These are phyloP conservation scores for Taiozyma onychis DNA, from an alignment of 1,139 yeast species.

Conservation along the genomic window DNA sequence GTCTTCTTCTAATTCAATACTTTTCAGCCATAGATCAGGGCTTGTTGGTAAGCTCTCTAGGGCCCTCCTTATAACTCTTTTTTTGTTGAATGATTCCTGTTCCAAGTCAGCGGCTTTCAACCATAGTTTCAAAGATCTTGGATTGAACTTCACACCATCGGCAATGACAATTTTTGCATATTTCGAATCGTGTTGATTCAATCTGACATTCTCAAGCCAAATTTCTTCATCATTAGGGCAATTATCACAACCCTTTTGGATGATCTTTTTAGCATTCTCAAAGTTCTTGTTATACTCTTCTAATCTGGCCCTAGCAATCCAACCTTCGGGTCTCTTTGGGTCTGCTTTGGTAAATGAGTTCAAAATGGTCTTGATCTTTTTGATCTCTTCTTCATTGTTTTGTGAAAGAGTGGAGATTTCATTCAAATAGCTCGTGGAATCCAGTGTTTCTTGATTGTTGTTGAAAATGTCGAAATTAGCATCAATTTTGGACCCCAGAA, in stretches of 20 bases:
- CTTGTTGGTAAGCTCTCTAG: constrained; percentile 46
- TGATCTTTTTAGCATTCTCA: constrained; percentile 51
- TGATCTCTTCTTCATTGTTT: constrained; percentile 39
- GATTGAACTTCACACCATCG: constrained; percentile 56
- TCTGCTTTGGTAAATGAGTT: constrained; percentile 65
- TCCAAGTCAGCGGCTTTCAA: constrained; percentile 63
- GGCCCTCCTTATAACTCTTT: constrained; percentile 56
- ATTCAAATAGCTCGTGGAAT: constrained; percentile 35
- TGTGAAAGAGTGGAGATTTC: constrained; percentile 26
- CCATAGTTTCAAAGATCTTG: constrained; percentile 65
- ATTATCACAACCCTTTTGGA: constrained; percentile 65
- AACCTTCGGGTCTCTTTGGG: constrained; percentile 70
- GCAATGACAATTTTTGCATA: constrained; percentile 53
- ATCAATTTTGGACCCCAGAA: constrained; percentile 32
- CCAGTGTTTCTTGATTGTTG: constrained; percentile 24
- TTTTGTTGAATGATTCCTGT: constrained; percentile 43
- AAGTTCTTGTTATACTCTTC: constrained; percentile 63
- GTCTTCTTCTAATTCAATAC: constrained; percentile 46
- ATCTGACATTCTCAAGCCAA: constrained; percentile 76
- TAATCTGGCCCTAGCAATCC: constrained; percentile 84
- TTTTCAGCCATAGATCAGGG: constrained; percentile 45
- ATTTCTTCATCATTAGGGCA: constrained; percentile 66
- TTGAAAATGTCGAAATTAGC: constrained; percentile 21
- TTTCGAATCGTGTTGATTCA: constrained; percentile 46
- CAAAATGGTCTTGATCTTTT: constrained; percentile 55